Evolutionary conservation across 2,329 filamentous ascomycete genomes (phyloP), one percentile per base, ranked within the genome.

Genomic region (Trichoderma sp.): DNA sequence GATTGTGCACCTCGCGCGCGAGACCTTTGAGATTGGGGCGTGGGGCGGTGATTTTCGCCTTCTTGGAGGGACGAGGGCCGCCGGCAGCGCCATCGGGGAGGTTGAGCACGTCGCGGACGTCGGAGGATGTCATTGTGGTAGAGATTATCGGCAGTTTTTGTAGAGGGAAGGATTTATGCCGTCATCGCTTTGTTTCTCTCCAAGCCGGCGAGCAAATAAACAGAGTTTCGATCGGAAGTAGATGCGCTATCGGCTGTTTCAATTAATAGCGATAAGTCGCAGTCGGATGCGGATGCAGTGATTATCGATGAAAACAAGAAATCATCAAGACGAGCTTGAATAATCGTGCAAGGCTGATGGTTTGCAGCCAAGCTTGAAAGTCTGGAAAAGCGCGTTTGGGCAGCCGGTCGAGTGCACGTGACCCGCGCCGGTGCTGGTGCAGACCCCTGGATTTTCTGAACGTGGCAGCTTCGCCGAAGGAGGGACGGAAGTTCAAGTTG

Each of bases 91-190:
- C 85, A 38, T 91, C 92, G 67, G 93, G 92, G 82, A 97, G 88
- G 84, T 95, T 94, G 81, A 97, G 91, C 82, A 97, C 94, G 83
- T 97, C 95, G 86, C 94, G 94, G 80, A 97, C 91, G 88, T 97
- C 95, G 83, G 92, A 90, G 77, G 93, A 93, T 77, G 92, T 89
- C 92, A 94, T 94, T 78, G 80, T 87, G 81, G 78, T 5, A 29
- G 24, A 53, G 8, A 16, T 18, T n/a, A 21, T 71, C 31, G 67
- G 24, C 27, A 59, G 63, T 33, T 35, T 41, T 41, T 50, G 18
- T 27, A 29, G 21, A 41, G 53, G 27, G 12, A 24, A 2, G 18
- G 27, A 14, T 64, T 72, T 69, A 75, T 67, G 65, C 65, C 64
- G 73, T 75, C 73, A 75, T 75, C 53, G 73, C 73, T 69, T 69